A percentile compares a stretch with the other conserved stretches of the same genome.
Conservation (phyloP, 306 rosid genomes). For the Canavalia gladiata region DNA sequence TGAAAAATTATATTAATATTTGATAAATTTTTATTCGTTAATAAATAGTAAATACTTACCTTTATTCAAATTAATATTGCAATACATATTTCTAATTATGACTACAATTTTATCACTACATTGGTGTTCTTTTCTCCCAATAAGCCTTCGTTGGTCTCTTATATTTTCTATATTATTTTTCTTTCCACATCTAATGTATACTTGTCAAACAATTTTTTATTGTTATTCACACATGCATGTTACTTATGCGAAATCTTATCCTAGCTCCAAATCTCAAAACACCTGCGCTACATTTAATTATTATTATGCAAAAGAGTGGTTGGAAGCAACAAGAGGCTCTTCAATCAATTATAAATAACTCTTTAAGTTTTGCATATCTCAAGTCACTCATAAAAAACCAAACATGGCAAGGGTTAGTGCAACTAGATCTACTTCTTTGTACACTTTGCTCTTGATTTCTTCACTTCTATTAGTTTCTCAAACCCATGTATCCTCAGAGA, state of each 20-base stretch:
- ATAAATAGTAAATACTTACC: no score
- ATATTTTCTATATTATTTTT: neutral
- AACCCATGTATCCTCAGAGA: slow-evolving; percentile 12
- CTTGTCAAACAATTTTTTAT: neutral
- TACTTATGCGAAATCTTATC: neutral
- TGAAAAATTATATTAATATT: no score
- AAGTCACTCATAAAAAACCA: neutral
- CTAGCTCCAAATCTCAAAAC: neutral
- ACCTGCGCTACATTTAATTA: neutral
- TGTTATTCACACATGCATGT: neutral
- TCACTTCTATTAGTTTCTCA: slow-evolving; percentile 36
- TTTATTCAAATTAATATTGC: no score
- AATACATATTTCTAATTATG: no score
- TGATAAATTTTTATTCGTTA: no score
- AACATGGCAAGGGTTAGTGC: slow-evolving; percentile 23
- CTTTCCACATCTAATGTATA: neutral
- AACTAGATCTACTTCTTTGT: neutral
- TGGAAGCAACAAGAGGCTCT: neutral
- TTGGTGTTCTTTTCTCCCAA: neutral
- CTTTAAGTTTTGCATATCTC: neutral
- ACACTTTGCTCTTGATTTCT: slow-evolving; percentile 33
- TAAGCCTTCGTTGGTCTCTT: neutral
- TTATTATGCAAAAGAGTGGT: neutral
- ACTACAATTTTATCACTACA: neutral
- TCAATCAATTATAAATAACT: neutral